These are phyloP conservation scores for Cutaneotrichosporon dermatis DNA, from an alignment of 1,284 basidiomycete genomes.

Conservation along the genomic window DNA sequence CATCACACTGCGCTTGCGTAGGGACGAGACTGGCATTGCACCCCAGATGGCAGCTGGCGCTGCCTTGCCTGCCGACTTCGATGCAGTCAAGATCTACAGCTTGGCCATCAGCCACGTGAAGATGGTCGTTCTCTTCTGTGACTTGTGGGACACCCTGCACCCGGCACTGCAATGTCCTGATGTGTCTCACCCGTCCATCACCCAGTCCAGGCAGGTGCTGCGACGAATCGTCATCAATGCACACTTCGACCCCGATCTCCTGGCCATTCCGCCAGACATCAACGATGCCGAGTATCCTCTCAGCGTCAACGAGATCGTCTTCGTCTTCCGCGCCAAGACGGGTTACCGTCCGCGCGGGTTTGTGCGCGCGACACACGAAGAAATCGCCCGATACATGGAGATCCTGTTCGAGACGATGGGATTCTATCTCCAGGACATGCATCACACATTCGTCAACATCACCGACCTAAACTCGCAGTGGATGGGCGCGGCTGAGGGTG, in stretches of 20 bases:
- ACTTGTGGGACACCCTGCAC: background rate
- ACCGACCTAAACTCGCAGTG: background rate
- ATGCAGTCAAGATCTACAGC: background rate
- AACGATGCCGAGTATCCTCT: background rate
- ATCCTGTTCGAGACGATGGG: background rate
- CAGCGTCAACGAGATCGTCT: background rate
- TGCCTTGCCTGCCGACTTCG: background rate
- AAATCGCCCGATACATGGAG: background rate
- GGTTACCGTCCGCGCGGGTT: background rate
- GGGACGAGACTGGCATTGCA: background rate
- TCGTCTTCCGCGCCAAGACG: background rate
- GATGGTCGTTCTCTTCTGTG: background rate
- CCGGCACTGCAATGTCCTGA: background rate
- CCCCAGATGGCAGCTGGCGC: background rate
- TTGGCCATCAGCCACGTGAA: background rate
- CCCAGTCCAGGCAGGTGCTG: background rate
- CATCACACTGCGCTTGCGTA: background rate
- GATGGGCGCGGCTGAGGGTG: background rate
- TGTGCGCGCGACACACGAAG: background rate
- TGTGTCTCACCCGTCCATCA: background rate
- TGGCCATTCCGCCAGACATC: background rate
- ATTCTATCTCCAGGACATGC: background rate
- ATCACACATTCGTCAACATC: background rate
- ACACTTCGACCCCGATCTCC: background rate
- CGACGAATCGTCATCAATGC: background rate